Evolutionary conservation across 2,329 filamentous ascomycete species (phyloP), one percentile per base, ranked within the genome.

Genomic region (Pezicula rhizophila): DNA sequence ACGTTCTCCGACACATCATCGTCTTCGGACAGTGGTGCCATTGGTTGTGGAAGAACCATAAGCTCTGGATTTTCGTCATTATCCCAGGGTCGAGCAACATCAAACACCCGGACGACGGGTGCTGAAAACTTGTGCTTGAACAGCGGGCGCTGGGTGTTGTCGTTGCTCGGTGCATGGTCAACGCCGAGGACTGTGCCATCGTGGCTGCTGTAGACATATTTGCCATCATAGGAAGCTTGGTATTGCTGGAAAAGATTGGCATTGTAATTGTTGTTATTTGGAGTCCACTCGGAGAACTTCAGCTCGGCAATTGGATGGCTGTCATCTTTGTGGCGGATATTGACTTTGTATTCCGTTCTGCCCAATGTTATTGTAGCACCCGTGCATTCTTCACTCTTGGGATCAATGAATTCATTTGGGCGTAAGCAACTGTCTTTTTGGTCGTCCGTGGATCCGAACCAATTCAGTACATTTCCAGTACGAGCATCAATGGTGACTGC

Each of bases 211-310:
- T 92, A 92, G 45, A 97, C 85, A 68, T 97, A 96, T 52, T 86
- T 87, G 57, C 87, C 84, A 65, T 97, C 91, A 64, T 91, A 84
- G 1, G 90, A 89, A 10, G 75, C 70, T 12, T 78, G 79, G 62
- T 97, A 93, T 63, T 97, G 89, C 44, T 80, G 80, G 60, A 89
- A 84, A 6, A 99, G 80, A 64, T 99, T 93, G 54, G 80, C 80
- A 66, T 99, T 92, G 52, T 84, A 87, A 51, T 86, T 95, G 67
- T 99, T 99, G 51, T 86, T 95, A 67, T 99, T 99, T 12, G 91
- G 88, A 0, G 83, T 84, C 93, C 93, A 99, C 66, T 99, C 93
- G 10, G 89, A 87, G 64, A 95, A 99, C 56, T 83, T 91, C 57
- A 99, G 80, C 0, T 89, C 96, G 61, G 90, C 95, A 53, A 99